A percentile compares a stretch with the other conserved stretches of the same genome.
phyloP scores from a whole-genome alignment of 2,329 filamentous ascomycete species.

The Dichotomopilus funicola region DNA sequence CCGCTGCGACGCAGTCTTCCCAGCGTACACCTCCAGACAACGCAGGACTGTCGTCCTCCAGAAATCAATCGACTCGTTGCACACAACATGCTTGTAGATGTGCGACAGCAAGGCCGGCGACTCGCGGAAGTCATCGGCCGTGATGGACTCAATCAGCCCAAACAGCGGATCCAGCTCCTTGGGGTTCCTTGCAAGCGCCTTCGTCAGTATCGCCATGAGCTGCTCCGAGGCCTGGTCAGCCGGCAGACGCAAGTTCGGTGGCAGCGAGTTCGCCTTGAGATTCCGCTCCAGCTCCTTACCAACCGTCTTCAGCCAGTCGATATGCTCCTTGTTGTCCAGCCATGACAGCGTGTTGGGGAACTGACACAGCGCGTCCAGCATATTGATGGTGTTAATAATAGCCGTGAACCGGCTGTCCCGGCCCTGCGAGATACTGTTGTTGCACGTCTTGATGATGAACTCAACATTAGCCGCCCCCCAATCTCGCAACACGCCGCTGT shows the following conservation, averaged over 20 bases:
- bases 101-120: conserved; percentile 72
- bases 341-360: conserved; percentile 60
- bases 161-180: conserved; percentile 80
- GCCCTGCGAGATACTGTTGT: conserved; percentile 56
- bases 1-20: conserved; percentile 72
- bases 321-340: conserved; percentile 60
- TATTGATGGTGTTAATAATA: conserved; percentile 80
- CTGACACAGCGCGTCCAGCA: conserved; percentile 70
- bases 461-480: conserved; percentile 68
- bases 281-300: conserved; percentile 75
- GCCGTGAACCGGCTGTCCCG: conserved; percentile 63
- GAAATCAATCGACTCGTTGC: conserved; percentile 76
- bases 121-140: conserved; percentile 71
- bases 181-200: conserved; percentile 67
- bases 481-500: conserved; percentile 68
- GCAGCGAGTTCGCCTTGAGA: conserved; percentile 62
- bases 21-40: conserved; percentile 81
- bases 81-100: conserved; percentile 80
- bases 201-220: conserved; percentile 76
- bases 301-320: conserved; percentile 55
- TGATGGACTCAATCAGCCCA: conserved; percentile 74
- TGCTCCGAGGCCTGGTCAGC: conserved; percentile 87
- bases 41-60: conserved; percentile 76
- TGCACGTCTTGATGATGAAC: conserved; percentile 60
- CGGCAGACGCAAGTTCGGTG: conserved; percentile 67